A percentile compares a stretch with the other conserved stretches of the same genome.
Conservation (phyloP, 106 monocot species). For the Acorus gramineus region DNA sequence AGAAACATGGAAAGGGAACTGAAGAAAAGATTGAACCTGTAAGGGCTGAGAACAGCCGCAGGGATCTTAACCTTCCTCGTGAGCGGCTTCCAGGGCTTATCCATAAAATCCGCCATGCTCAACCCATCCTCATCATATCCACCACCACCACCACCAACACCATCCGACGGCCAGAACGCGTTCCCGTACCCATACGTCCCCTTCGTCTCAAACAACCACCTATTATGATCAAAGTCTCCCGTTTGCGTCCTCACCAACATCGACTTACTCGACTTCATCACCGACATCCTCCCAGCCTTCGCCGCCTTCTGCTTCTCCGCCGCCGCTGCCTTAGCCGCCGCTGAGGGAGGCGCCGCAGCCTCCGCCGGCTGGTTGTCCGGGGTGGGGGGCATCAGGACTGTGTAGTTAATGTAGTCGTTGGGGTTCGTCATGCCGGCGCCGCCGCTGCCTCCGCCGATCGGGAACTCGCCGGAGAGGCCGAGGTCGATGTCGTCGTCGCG, state of each 20-base stretch:
- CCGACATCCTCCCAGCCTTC: constrained; percentile 29
- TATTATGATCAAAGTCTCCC: constrained; percentile 77
- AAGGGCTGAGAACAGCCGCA: constrained; percentile 44
- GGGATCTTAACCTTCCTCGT: constrained; percentile 59
- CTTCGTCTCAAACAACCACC: constrained; percentile 78
- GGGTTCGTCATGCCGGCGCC: constrained; percentile 31
- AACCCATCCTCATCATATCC: constrained; percentile 26
- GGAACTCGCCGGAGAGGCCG: constrained; percentile 34
- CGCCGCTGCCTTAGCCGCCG: background rate
- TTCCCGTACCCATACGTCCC: constrained; percentile 94
- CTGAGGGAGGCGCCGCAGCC: background rate
- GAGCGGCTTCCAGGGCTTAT: constrained; percentile 93
- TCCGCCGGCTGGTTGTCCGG: constrained; percentile 76
- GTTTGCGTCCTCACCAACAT: constrained; percentile 76
- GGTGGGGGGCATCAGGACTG: constrained; percentile 88
- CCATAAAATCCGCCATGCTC: constrained; percentile 58
- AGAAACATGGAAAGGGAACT: too few relatives aligned
- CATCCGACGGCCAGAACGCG: constrained; percentile 53
- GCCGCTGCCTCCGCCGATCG: background rate
- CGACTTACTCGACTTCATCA: constrained; percentile 45
- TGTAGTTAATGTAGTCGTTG: constrained; percentile 65
- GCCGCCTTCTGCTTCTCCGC: constrained; percentile 4
- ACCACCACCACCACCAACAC: constrained; percentile 6
- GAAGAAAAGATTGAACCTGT: constrained; percentile 19
- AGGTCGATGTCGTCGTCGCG: constrained; percentile 56